Conservation (phyloP, 805 yeast species). For the Deakozyma indianensis region DNA sequence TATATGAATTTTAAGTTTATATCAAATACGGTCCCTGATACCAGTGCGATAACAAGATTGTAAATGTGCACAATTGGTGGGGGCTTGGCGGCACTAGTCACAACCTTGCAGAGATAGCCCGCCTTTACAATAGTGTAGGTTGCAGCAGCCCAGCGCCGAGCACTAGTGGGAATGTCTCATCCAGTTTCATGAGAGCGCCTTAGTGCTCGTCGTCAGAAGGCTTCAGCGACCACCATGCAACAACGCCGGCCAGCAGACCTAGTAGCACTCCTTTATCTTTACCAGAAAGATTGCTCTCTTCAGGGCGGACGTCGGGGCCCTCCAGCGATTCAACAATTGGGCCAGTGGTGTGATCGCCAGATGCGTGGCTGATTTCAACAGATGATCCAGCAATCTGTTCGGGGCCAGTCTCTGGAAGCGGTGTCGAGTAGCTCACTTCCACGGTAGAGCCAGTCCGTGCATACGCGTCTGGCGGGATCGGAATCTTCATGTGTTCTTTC, state of each 20-base stretch:
- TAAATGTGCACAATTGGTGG: too few relatives aligned
- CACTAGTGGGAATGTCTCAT: too few relatives aligned
- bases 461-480: constrained; percentile 16
- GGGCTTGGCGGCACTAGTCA: too few relatives aligned
- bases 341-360: constrained; percentile 5
- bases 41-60: too few relatives aligned
- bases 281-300: constrained; percentile 7
- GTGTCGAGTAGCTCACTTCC: constrained; percentile 1
- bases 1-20: too few relatives aligned
- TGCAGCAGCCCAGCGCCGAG: too few relatives aligned
- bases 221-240: constrained; percentile 21
- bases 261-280: constrained; percentile 21
- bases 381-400: not conserved
- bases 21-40: too few relatives aligned
- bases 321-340: constrained; percentile 14
- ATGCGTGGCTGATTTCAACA: not conserved
- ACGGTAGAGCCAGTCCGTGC: constrained; percentile 7
- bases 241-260: constrained; percentile 19
- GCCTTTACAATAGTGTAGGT: too few relatives aligned
- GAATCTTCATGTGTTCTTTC: constrained; percentile 15
- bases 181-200: too few relatives aligned
- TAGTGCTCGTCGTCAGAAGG: not conserved
- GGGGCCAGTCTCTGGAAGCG: constrained; percentile 2
- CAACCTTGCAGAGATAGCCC: too few relatives aligned
- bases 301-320: constrained; percentile 6